These are phyloP conservation scores for Flaveria floridana DNA, from an alignment of 140 eudicot species.

Conservation along the genomic window DNA sequence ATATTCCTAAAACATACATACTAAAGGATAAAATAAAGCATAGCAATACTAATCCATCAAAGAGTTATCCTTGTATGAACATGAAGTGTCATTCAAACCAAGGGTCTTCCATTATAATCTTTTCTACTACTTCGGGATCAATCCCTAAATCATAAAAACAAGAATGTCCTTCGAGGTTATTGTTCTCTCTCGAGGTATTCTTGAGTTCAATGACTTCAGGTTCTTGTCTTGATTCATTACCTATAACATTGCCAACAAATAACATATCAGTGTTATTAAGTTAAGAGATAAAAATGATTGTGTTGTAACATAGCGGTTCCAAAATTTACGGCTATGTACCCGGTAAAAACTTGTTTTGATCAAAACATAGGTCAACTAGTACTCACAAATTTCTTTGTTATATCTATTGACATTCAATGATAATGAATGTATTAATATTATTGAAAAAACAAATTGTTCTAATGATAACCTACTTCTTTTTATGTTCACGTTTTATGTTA, in stretches of 20 bases:
- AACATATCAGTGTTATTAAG: neutral
- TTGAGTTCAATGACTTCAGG: neutral
- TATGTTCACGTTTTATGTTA: neutral
- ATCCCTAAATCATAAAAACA: conserved; percentile 4
- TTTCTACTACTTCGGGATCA: neutral
- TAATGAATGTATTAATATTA: neutral
- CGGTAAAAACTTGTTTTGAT: too few relatives aligned
- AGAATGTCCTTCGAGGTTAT: neutral
- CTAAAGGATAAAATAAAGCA: neutral
- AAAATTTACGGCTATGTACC: too few relatives aligned
- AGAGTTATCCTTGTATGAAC: neutral
- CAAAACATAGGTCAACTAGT: neutral
- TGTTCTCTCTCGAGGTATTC: neutral
- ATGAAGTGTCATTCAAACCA: neutral
- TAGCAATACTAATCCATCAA: neutral
- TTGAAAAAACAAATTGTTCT: too few relatives aligned
- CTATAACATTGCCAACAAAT: conserved; percentile 5
- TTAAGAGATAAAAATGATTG: neutral
- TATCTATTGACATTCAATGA: neutral
- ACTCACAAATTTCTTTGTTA: neutral
- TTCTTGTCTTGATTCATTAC: neutral
- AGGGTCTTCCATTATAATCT: neutral
- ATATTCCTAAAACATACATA: neutral
- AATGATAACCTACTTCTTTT: neutral
- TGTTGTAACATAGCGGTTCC: neutral